phyloP scores from a whole-genome alignment of 2,329 filamentous ascomycete genomes.

The Aspergillus thermomutatus region DNA sequence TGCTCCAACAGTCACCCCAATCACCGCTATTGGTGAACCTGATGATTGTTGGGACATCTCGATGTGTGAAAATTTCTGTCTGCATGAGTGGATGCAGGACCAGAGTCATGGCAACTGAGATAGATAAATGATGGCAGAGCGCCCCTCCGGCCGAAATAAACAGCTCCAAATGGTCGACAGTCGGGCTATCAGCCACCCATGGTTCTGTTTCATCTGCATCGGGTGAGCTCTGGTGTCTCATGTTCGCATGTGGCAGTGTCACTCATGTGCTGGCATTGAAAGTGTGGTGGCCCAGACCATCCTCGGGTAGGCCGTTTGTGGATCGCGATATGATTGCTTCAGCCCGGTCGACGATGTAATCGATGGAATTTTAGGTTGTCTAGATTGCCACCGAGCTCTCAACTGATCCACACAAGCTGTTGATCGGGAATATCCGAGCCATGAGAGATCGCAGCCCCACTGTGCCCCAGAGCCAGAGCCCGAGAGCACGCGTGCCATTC shows the following conservation, averaged over 20 bases:
- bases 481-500: neutral
- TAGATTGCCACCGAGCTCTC: neutral
- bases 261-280: neutral
- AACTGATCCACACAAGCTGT: neutral
- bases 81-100: neutral
- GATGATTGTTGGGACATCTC: neutral
- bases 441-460: neutral
- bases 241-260: neutral
- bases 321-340: neutral
- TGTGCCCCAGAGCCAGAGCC: no score
- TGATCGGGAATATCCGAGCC: neutral
- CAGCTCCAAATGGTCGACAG: neutral
- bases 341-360: neutral
- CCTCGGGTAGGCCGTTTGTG: neutral
- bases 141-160: neutral
- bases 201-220: neutral
- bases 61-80: neutral
- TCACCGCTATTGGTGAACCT: neutral
- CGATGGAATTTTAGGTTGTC: neutral
- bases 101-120: neutral
- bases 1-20: neutral
- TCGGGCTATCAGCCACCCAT: neutral
- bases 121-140: neutral
- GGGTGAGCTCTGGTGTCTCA: neutral
- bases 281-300: neutral